Percentiles rank a stretch among this genome's conserved stretches.
Evolutionary conservation across 495 filamentous ascomycete genomes (phyloP).

Genomic region (Aspergillus ellipticus): DNA sequence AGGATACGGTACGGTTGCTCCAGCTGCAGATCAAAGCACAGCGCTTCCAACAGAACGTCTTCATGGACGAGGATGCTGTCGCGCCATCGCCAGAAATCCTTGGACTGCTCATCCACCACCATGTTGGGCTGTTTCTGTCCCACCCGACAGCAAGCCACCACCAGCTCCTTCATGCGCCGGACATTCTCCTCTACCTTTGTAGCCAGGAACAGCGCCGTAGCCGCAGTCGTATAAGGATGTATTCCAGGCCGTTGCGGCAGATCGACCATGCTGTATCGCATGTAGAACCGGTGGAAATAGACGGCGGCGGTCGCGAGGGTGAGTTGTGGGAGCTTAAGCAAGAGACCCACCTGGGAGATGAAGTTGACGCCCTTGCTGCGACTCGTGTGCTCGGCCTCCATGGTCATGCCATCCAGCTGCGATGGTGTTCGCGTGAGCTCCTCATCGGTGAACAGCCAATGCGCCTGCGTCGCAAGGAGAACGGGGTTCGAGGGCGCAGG

Average conservation of each 20-base stretch:
- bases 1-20: slow-evolving; percentile 80
- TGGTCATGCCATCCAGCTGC: slow-evolving; percentile 72
- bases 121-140: slow-evolving; percentile 89
- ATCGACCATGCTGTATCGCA: slow-evolving; percentile 75
- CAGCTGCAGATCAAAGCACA: slow-evolving; percentile 91
- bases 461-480: slow-evolving; percentile 53
- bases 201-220: slow-evolving; percentile 85
- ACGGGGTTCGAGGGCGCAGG: slow-evolving; percentile 48
- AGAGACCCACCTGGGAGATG: slow-evolving; percentile 88
- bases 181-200: slow-evolving; percentile 97
- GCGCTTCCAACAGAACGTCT: slow-evolving; percentile 81
- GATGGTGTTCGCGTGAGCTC: slow-evolving; percentile 82
- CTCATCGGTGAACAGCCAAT: slow-evolving; percentile 87
- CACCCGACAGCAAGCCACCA: slow-evolving; percentile 87
- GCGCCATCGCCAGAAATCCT: slow-evolving; percentile 95
- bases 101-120: slow-evolving; percentile 87
- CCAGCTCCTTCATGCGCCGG: slow-evolving; percentile 87
- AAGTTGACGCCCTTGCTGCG: slow-evolving; percentile 93
- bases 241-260: slow-evolving; percentile 57
- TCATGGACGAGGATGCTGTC: slow-evolving; percentile 89
- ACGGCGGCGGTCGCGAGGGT: slow-evolving; percentile 89
- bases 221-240: slow-evolving; percentile 88
- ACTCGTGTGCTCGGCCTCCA: slow-evolving; percentile 69
- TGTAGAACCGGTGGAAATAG: slow-evolving; percentile 92
- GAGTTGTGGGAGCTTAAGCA: slow-evolving; percentile 86